Evolutionary conservation across 2,329 filamentous ascomycete genomes (phyloP).

Genomic region (Dothiorella sarmentorum): DNA sequence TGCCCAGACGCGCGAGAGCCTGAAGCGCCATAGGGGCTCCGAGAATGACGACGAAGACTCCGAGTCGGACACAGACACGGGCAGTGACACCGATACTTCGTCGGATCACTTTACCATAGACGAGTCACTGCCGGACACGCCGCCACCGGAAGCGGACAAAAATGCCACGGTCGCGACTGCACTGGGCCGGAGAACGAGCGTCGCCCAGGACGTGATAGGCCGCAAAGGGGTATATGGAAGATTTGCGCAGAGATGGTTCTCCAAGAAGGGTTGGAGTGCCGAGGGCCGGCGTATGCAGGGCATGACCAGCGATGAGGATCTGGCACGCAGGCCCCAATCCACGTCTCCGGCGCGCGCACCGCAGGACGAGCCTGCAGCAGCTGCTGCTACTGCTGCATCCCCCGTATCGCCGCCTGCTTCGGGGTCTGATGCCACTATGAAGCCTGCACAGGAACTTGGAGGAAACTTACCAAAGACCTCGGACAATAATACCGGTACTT

Average conservation of each 20-base stretch:
- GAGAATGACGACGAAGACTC: constrained; percentile 31
- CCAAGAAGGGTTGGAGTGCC: constrained; percentile 73
- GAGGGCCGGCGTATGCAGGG: constrained; percentile 69
- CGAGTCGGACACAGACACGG: constrained; percentile 27
- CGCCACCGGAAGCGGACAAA: constrained; percentile 32
- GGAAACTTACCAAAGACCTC: background rate
- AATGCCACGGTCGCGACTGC: constrained; percentile 27
- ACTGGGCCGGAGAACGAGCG: constrained; percentile 48
- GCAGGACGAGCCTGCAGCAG: background rate
- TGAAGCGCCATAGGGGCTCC: constrained; percentile 36
- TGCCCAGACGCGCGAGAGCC: constrained; percentile 52
- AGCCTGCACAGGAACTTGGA: background rate
- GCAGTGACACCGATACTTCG: constrained; percentile 29
- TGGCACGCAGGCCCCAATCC: constrained; percentile 19
- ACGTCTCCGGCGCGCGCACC: constrained; percentile 6
- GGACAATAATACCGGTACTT: constrained; percentile 24
- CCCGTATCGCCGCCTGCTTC: constrained; percentile 8
- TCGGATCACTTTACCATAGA: constrained; percentile 32
- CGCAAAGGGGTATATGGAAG: constrained; percentile 79
- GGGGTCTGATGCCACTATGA: constrained; percentile 1
- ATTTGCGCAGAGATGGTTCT: constrained; percentile 91
- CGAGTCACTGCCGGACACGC: constrained; percentile 32
- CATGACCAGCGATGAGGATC: constrained; percentile 54
- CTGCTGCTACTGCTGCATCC: background rate
- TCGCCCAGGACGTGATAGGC: constrained; percentile 85